These are phyloP conservation scores for Arachnopeziza araneosa DNA, from an alignment of 2,329 filamentous ascomycete species.

Conservation along the genomic window DNA sequence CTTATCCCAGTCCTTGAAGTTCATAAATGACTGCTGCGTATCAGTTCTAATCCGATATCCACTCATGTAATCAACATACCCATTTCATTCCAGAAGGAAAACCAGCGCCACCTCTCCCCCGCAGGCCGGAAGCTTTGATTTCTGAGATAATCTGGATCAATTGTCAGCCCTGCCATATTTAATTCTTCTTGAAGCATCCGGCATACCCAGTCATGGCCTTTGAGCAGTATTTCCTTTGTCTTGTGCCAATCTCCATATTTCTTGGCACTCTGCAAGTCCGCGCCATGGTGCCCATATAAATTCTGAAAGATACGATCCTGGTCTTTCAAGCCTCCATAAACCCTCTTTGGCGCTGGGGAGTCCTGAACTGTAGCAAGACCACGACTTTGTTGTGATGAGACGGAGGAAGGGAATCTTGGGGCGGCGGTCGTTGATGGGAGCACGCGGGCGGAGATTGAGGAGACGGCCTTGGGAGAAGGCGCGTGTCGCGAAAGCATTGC, in stretches of 20 bases:
- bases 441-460: conserved; percentile 26
- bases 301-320: conserved; percentile 99
- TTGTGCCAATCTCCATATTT: conserved; percentile 99
- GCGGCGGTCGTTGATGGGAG: conserved; percentile 26
- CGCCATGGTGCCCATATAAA: conserved; percentile 86
- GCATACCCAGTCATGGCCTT: conserved; percentile 87
- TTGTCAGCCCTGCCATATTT: conserved; percentile 15
- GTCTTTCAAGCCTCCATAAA: conserved; percentile 84
- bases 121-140: conserved; percentile 91
- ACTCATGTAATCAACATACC: conserved; percentile 50
- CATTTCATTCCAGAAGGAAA: conserved; percentile 99
- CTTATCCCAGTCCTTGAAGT: conserved; percentile 99
- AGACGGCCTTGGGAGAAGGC: conserved; percentile 28
- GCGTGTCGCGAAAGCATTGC: conserved; percentile 34
- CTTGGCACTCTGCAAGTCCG: conserved; percentile 88
- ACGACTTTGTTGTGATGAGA: conserved; percentile 52
- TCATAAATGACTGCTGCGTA: conserved; percentile 84
- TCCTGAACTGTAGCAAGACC: conserved; percentile 79
- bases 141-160: conserved; percentile 76
- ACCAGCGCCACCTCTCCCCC: conserved; percentile 93
- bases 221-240: conserved; percentile 96
- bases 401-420: conserved; percentile 26
- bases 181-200: background rate
- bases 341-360: conserved; percentile 57
- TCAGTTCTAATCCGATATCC: conserved; percentile 10